Percentiles rank a stretch among this genome's conserved stretches.
phyloP scores from a whole-genome alignment of 208 protist species.

The Leishmania lainsoni region DNA sequence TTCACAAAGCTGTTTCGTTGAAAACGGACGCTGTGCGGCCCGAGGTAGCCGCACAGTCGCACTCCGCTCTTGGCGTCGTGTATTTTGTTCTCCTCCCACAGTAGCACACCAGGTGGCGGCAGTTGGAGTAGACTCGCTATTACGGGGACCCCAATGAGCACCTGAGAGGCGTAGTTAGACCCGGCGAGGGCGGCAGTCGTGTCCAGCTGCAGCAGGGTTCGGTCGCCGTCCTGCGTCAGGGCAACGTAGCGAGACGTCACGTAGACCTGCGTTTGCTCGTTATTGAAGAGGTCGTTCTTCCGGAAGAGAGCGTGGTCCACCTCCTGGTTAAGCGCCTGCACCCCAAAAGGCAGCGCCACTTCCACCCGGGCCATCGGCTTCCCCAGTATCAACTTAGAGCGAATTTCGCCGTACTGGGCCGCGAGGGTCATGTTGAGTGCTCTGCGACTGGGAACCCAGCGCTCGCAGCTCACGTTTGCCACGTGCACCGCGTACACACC shows the following conservation, averaged over 20 bases:
- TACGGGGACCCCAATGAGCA: constrained; percentile 55
- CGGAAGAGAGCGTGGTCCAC: constrained; percentile 53
- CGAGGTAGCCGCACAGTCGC: constrained; percentile 57
- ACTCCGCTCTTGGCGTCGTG: constrained; percentile 49
- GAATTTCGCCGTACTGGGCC: constrained; percentile 46
- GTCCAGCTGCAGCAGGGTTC: constrained; percentile 77
- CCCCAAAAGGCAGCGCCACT: constrained; percentile 37
- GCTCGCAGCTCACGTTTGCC: constrained; percentile 51
- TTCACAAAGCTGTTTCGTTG: constrained; percentile 63
- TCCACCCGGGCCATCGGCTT: constrained; percentile 12
- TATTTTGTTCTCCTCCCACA: constrained; percentile 75
- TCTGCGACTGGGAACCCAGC: constrained; percentile 30
- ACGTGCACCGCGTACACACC: constrained; percentile 77
- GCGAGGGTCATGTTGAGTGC: constrained; percentile 41
- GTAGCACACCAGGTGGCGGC: constrained; percentile 58
- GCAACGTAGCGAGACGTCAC: constrained; percentile 76
- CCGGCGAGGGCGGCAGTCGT: constrained; percentile 40
- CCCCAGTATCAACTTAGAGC: constrained; percentile 42
- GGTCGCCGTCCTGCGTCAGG: constrained; percentile 37
- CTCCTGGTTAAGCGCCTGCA: constrained; percentile 37
- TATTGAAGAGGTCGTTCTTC: constrained; percentile 69
- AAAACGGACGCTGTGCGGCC: constrained; percentile 46
- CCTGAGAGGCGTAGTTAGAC: constrained; percentile 65
- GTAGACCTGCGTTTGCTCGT: constrained; percentile 46
- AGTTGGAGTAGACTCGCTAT: constrained; percentile 59